phyloP scores from a whole-genome alignment of 768 basidiomycete species.

The Suillus fuscotomentosus region DNA sequence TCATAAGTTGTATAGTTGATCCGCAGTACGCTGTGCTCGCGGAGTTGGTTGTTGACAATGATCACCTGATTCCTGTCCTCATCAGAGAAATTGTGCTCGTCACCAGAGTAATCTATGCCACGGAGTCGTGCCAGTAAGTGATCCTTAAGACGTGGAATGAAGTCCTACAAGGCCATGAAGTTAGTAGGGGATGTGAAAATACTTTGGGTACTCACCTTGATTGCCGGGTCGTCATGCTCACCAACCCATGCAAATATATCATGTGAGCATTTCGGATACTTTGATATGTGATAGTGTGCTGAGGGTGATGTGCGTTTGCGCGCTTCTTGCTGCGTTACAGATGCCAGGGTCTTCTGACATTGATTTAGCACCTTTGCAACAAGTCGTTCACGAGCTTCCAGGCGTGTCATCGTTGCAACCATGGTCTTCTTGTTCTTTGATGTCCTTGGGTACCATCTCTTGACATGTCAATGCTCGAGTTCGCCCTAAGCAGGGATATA shows the following conservation, averaged over 20 bases:
- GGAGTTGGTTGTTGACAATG: conserved; percentile 30
- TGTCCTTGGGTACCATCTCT: conserved; percentile 33
- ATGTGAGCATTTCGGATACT: not conserved
- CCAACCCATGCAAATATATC: not conserved
- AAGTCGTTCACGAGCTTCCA: too few relatives aligned
- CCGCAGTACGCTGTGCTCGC: conserved; percentile 21
- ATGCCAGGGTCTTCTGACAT: too few relatives aligned
- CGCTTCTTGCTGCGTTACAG: not conserved
- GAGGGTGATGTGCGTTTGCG: not conserved
- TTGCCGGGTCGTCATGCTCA: conserved; percentile 3
- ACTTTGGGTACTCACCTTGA: conserved; percentile 9
- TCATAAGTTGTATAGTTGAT: conserved; percentile 8
- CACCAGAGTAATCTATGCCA: conserved; percentile 10
- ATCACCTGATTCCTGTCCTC: conserved; percentile 20
- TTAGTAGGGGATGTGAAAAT: not conserved
- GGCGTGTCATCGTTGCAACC: too few relatives aligned
- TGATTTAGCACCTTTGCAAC: too few relatives aligned
- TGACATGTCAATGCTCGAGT: conserved; percentile 34
- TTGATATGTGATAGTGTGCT: not conserved
- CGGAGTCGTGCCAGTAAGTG: conserved; percentile 8
- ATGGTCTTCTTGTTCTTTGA: too few relatives aligned
- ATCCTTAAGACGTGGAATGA: conserved; percentile 18
- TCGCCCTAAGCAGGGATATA: conserved; percentile 30
- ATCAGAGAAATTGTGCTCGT: conserved; percentile 17
- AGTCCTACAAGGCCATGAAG: conserved; percentile 22